Evolutionary conservation across 805 yeast species (phyloP).

Genomic region (Barnettozyma populi): DNA sequence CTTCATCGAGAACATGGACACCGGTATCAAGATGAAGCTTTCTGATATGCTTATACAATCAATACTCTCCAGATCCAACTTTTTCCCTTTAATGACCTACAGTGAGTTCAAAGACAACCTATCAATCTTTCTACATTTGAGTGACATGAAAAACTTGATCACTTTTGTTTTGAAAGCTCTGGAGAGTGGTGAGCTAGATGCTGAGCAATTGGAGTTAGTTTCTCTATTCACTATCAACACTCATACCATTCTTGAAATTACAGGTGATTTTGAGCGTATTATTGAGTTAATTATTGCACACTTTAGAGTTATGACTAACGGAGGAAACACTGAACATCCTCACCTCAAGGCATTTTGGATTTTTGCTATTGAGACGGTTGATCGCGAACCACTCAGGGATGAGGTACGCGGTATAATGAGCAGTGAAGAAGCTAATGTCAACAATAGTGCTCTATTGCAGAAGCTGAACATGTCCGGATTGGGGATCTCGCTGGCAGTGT

Average conservation of each 20-base stretch:
- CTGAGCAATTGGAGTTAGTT: conserved; percentile 15
- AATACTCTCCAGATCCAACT: conserved; percentile 24
- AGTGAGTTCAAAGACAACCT: conserved; percentile 26
- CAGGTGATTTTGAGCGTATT: conserved; percentile 3
- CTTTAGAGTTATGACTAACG: background rate
- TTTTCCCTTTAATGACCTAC: conserved; percentile 33
- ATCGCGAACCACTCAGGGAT: conserved; percentile 2
- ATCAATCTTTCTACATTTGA: conserved; percentile 10
- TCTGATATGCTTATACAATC: conserved; percentile 28
- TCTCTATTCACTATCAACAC: conserved; percentile 2
- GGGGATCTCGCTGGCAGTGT: conserved; percentile 8
- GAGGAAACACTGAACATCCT: background rate
- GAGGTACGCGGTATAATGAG: conserved; percentile 8
- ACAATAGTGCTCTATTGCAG: background rate
- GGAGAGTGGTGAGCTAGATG: conserved; percentile 16
- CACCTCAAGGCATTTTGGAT: conserved; percentile 11
- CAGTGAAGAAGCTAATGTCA: background rate
- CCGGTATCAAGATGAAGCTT: conserved; percentile 29
- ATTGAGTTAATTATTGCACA: conserved; percentile 11
- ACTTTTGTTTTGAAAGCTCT: conserved; percentile 13
- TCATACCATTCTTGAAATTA: background rate
- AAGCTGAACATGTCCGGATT: conserved; percentile 5
- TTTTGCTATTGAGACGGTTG: background rate
- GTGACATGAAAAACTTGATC: conserved; percentile 26
- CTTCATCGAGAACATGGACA: conserved; percentile 22